These are phyloP conservation scores for Arthrobotrys sinensis DNA, from an alignment of 2,329 filamentous ascomycete genomes.

Conservation along the genomic window DNA sequence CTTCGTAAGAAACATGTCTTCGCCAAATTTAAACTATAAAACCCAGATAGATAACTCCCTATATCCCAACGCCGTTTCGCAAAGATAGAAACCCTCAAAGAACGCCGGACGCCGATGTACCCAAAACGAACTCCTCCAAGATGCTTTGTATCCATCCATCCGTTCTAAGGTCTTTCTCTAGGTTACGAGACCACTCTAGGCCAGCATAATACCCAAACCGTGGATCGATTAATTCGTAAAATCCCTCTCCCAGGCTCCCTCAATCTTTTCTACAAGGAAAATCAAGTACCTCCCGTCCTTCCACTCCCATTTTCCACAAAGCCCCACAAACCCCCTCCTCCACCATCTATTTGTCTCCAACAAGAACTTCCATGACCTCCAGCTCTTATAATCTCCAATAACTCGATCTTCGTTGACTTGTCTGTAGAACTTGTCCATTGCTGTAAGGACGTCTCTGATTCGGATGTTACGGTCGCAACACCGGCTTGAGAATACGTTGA, in stretches of 20 bases:
- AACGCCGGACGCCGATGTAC: conserved; percentile 13
- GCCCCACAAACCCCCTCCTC: conserved; percentile 45
- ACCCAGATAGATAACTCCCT: neutral
- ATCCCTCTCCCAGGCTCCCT: conserved; percentile 58
- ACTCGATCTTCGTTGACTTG: conserved; percentile 52
- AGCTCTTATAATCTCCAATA: conserved; percentile 52
- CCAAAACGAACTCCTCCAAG: neutral
- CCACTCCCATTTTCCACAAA: conserved; percentile 54
- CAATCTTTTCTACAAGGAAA: conserved; percentile 41
- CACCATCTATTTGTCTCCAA: conserved; percentile 59
- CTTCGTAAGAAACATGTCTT: conserved; percentile 8
- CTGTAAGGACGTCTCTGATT: conserved; percentile 38
- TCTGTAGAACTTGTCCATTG: conserved; percentile 56
- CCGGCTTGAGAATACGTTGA: conserved; percentile 45
- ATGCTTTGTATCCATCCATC: neutral
- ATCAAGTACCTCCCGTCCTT: conserved; percentile 46
- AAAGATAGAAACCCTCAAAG: conserved; percentile 4
- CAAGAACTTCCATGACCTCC: conserved; percentile 55
- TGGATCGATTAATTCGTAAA: conserved; percentile 42
- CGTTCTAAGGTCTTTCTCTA: no score
- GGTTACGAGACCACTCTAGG: neutral
- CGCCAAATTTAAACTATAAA: neutral
- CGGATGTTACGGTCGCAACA: conserved; percentile 50
- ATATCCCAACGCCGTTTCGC: neutral
- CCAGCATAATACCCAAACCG: neutral